Percentiles rank a stretch among this genome's conserved stretches.
Evolutionary conservation across 2,329 filamentous ascomycete species (phyloP).

Genomic region (Aspergillus sp.): DNA sequence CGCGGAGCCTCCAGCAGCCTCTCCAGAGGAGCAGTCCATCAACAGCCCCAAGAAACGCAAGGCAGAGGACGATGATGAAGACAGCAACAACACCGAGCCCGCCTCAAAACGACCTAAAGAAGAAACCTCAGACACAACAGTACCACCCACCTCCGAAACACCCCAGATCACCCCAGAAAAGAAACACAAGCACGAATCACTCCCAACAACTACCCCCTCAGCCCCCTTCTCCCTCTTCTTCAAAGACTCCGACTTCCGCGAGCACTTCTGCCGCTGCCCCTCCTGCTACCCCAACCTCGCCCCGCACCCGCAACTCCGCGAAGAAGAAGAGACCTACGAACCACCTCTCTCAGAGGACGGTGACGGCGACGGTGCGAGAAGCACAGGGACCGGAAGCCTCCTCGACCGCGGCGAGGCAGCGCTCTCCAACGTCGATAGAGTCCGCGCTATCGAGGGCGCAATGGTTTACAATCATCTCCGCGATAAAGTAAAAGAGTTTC

Average conservation of each 20-base stretch:
- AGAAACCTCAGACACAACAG: conserved; percentile 25
- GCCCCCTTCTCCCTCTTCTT: conserved; percentile 81
- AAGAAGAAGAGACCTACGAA: conserved; percentile 94
- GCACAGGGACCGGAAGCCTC: conserved; percentile 72
- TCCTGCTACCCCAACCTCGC: conserved; percentile 77
- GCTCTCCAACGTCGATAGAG: conserved; percentile 87
- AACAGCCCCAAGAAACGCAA: conserved; percentile 68
- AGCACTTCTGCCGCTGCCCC: conserved; percentile 79
- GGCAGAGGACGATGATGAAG: conserved; percentile 55
- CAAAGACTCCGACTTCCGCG: conserved; percentile 71
- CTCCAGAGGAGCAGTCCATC: conserved; percentile 21
- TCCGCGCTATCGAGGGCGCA: conserved; percentile 90
- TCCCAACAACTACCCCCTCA: conserved; percentile 59
- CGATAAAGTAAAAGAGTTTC: conserved; percentile 92
- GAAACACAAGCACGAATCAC: conserved; percentile 61
- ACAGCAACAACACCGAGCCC: conserved; percentile 27
- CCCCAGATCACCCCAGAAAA: conserved; percentile 12
- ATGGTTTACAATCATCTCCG: conserved; percentile 98
- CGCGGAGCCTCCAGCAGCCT: neutral
- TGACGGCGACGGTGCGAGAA: conserved; percentile 57
- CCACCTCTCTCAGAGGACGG: conserved; percentile 77
- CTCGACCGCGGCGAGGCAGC: conserved; percentile 92
- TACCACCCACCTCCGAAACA: conserved; percentile 6
- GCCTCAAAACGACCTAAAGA: conserved; percentile 56
- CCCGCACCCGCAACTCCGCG: conserved; percentile 77